These are phyloP conservation scores for Astraeus odoratus DNA, from an alignment of 768 basidiomycete species.

Conservation along the genomic window DNA sequence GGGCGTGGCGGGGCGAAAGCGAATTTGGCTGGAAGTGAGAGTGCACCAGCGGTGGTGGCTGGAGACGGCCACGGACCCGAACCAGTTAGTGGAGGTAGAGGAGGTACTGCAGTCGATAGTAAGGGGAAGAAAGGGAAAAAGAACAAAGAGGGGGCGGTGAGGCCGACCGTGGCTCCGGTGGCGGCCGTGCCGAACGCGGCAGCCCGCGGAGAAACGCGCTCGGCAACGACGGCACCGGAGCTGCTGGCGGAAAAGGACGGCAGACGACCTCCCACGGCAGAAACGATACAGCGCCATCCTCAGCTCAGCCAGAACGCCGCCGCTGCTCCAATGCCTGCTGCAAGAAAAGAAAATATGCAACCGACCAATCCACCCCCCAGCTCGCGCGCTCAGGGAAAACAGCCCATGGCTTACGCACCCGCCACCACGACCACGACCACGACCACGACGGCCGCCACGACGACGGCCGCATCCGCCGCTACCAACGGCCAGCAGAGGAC, in stretches of 20 bases:
- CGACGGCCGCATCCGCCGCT: slow-evolving; percentile 26
- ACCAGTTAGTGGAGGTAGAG: slow-evolving; percentile 7
- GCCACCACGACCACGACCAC: slow-evolving; percentile 30
- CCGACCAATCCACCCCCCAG: slow-evolving; percentile 48
- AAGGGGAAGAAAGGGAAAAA: slow-evolving; percentile 40
- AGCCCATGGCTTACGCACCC: slow-evolving; percentile 72
- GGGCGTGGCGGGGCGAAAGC: slow-evolving; percentile 12
- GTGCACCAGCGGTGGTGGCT: slow-evolving; percentile 10
- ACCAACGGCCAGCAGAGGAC: slow-evolving; percentile 30
- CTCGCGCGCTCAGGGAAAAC: slow-evolving; percentile 86
- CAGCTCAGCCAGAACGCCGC: too few species aligned
- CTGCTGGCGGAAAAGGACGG: slow-evolving; percentile 27
- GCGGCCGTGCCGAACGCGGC: slow-evolving; percentile 25
- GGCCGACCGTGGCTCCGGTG: slow-evolving; percentile 19
- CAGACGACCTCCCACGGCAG: slow-evolving; percentile 26
- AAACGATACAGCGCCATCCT: slow-evolving; percentile 34
- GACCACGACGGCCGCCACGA: slow-evolving; percentile 20
- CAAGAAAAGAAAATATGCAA: slow-evolving; percentile 33
- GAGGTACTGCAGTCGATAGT: slow-evolving; percentile 6
- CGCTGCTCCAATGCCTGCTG: slow-evolving; percentile 35
- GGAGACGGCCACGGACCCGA: neutral
- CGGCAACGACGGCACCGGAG: slow-evolving; percentile 27
- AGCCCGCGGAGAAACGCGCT: slow-evolving; percentile 11
- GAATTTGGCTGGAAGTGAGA: slow-evolving; percentile 22
- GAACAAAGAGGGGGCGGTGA: slow-evolving; percentile 27